Evolutionary conservation across 2,329 filamentous ascomycete genomes (phyloP).

Genomic region (Dothiorella sarmentorum): DNA sequence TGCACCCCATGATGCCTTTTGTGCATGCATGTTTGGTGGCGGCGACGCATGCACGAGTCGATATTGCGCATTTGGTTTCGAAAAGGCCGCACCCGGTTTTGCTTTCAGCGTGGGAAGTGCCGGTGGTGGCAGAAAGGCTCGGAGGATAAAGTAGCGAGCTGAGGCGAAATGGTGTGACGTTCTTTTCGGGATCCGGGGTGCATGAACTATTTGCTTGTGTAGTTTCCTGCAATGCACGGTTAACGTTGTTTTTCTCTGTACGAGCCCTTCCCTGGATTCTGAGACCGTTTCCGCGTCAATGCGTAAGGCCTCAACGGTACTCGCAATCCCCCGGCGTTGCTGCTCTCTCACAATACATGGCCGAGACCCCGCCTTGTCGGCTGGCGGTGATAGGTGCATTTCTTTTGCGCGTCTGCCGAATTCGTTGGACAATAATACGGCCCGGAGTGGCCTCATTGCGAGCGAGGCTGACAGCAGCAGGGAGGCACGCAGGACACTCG

Average conservation of each 20-base stretch:
- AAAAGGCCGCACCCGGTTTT: not conserved
- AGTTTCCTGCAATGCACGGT: slow-evolving; percentile 12
- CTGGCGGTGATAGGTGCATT: slow-evolving; percentile 8
- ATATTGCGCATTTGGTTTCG: not conserved
- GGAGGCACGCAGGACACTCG: too few species aligned
- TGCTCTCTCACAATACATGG: not conserved
- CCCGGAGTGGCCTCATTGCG: not conserved
- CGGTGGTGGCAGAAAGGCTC: not conserved
- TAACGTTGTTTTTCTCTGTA: not conserved
- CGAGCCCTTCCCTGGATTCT: not conserved
- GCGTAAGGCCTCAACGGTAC: not conserved
- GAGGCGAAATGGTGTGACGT: slow-evolving; percentile 5
- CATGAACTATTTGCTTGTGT: slow-evolving; percentile 14
- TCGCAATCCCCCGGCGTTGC: not conserved
- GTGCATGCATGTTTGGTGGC: not conserved
- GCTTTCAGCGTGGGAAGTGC: not conserved
- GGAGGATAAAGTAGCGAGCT: slow-evolving; percentile 1
- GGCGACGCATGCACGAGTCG: not conserved
- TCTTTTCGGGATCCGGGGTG: slow-evolving; percentile 10
- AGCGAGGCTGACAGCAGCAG: slow-evolving; percentile 4
- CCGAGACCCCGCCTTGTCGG: slow-evolving; percentile 2
- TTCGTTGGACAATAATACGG: not conserved
- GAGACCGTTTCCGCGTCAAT: not conserved
- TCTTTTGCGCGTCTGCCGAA: not conserved
- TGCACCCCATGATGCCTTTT: not conserved